Evolutionary conservation across 495 filamentous ascomycete species (phyloP).

Genomic region (Aspergillus haitiensis): DNA sequence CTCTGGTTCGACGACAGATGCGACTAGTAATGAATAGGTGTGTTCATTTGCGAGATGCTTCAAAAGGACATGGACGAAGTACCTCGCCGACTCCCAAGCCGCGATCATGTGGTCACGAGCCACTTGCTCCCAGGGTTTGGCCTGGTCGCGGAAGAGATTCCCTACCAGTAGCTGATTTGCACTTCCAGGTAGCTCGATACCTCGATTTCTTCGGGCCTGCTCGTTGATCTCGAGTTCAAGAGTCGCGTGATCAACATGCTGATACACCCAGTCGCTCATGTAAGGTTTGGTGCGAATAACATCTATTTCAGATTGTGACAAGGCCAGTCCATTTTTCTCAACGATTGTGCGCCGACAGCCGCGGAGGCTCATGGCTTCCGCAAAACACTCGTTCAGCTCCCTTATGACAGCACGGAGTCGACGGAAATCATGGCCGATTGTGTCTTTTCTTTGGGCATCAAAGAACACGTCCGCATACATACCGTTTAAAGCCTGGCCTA

Average conservation of each 20-base stretch:
- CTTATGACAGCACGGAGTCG: constrained; percentile 63
- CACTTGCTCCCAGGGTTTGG: constrained; percentile 36
- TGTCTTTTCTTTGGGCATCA: constrained; percentile 27
- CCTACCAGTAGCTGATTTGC: constrained; percentile 46
- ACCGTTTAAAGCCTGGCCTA: constrained; percentile 54
- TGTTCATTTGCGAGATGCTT: constrained; percentile 31
- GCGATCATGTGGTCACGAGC: constrained; percentile 28
- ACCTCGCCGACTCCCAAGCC: constrained; percentile 25
- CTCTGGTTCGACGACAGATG: constrained; percentile 26
- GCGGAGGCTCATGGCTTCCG: constrained; percentile 42
- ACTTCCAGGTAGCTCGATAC: constrained; percentile 47
- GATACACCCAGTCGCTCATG: constrained; percentile 22
- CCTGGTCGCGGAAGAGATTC: constrained; percentile 46
- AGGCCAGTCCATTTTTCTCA: not conserved
- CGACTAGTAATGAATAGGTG: constrained; percentile 30
- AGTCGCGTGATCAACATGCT: not conserved
- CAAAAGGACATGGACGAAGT: constrained; percentile 33
- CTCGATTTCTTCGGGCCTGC: constrained; percentile 29
- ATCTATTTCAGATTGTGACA: constrained; percentile 1
- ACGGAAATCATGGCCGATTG: constrained; percentile 27
- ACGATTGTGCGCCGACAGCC: constrained; percentile 40
- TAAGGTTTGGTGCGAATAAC: constrained; percentile 19
- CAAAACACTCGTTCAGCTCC: constrained; percentile 57
- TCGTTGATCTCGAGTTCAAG: constrained; percentile 25
- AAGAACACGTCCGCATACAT: constrained; percentile 61